phyloP scores from a whole-genome alignment of 2,329 filamentous ascomycete species.

The Xylaria sp. region DNA sequence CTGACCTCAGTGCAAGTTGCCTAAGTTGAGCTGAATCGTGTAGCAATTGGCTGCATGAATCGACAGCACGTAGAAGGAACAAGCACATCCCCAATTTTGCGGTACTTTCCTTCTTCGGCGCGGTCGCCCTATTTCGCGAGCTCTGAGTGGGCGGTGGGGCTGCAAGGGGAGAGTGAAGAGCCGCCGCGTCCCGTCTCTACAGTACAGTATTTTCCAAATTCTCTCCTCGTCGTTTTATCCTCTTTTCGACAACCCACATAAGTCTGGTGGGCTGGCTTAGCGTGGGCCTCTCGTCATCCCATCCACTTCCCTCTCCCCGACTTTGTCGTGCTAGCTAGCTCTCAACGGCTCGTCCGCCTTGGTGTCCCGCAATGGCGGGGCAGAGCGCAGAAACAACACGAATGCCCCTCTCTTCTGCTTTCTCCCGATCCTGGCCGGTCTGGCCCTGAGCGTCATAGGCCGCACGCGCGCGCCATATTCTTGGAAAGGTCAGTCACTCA shows the following conservation, averaged over 20 bases:
- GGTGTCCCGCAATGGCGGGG: slow-evolving; percentile 46
- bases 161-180: background rate
- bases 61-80: background rate
- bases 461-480: background rate
- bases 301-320: background rate
- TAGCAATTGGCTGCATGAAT: background rate
- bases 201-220: background rate
- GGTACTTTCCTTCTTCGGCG: background rate
- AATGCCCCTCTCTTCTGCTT: slow-evolving; percentile 40
- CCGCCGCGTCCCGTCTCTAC: background rate
- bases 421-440: background rate
- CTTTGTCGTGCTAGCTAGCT: slow-evolving; percentile 4
- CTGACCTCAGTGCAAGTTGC: background rate
- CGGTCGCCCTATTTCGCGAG: background rate
- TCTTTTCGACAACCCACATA: slow-evolving; percentile 22
- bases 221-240: background rate
- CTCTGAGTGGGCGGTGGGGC: slow-evolving; percentile 13
- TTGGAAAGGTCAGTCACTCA: too few species aligned
- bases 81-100: background rate
- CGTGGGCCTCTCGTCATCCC: slow-evolving; percentile 6
- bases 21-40: background rate
- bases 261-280: slow-evolving; percentile 1
- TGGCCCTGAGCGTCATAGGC: slow-evolving; percentile 15
- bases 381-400: slow-evolving; percentile 24
- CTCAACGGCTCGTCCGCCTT: slow-evolving; percentile 36